Conservation (phyloP, 1,284 basidiomycete species). For the Apiotrichum mycotoxinovorans region DNA sequence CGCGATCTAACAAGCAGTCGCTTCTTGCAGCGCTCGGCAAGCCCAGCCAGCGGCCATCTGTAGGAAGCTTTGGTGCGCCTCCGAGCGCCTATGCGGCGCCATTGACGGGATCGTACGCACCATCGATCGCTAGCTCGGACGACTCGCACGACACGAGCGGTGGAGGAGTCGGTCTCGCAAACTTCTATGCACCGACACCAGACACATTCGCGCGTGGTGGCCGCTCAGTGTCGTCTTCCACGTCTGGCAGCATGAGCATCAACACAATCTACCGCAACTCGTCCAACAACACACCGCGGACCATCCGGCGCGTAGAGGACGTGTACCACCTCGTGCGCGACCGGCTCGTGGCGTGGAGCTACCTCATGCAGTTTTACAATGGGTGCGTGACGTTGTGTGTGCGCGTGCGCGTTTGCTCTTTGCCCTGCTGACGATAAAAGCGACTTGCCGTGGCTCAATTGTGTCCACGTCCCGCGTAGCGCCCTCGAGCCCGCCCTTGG, state of each 20-base stretch:
- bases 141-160: constrained; percentile 16
- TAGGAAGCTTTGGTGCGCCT: constrained; percentile 11
- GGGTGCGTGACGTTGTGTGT: constrained; percentile 28
- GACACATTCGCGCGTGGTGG: background rate
- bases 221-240: constrained; percentile 10
- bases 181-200: background rate
- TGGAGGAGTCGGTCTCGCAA: background rate
- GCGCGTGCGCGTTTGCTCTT: too few relatives aligned
- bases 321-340: constrained; percentile 39
- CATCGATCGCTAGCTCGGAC: constrained; percentile 18
- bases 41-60: constrained; percentile 11
- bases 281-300: constrained; percentile 1
- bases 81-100: constrained; percentile 13
- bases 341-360: constrained; percentile 41
- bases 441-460: constrained; percentile 47
- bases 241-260: constrained; percentile 4
- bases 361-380: constrained; percentile 47
- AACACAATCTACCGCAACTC: constrained; percentile 12
- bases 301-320: constrained; percentile 37
- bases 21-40: constrained; percentile 31
- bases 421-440: too few relatives aligned
- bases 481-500: constrained; percentile 41
- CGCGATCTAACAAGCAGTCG: constrained; percentile 19
- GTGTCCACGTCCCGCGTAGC: constrained; percentile 38
- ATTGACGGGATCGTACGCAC: constrained; percentile 7